phyloP scores from a whole-genome alignment of 768 basidiomycete species.

The Serendipita sp. region DNA sequence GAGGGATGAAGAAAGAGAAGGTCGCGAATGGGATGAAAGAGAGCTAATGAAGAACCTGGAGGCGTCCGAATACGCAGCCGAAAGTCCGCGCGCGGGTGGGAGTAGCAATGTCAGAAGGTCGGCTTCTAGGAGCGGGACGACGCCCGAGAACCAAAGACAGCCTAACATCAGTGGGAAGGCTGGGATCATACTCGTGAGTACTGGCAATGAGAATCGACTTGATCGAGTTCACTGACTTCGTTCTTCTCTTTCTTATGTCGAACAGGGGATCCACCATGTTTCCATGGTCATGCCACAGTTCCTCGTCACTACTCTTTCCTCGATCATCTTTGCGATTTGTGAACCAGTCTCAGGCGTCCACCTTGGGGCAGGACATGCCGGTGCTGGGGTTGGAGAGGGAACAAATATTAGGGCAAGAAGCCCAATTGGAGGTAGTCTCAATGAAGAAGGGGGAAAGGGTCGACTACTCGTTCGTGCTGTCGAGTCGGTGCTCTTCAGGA shows the following conservation, averaged over 20 bases:
- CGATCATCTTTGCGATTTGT: conserved; percentile 72
- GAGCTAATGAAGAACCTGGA: conserved; percentile 18
- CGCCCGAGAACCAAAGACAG: not conserved
- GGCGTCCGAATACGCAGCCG: conserved; percentile 6
- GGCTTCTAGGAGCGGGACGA: conserved; percentile 10
- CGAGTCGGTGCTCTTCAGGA: not conserved
- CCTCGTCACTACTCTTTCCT: conserved; percentile 70
- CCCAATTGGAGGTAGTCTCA: not conserved
- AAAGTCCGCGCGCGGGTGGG: not conserved
- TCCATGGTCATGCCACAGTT: conserved; percentile 92
- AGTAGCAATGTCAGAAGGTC: conserved; percentile 7
- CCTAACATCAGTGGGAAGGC: conserved; percentile 57
- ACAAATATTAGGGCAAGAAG: not conserved
- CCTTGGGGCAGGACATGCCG: conserved; percentile 7
- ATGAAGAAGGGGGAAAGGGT: not conserved
- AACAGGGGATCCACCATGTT: conserved; percentile 85
- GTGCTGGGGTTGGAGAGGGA: not conserved
- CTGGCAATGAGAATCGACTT: too few species aligned
- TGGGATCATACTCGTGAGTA: conserved; percentile 66
- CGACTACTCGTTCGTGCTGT: not conserved
- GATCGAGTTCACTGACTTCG: too few species aligned
- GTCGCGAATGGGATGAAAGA: conserved; percentile 11
- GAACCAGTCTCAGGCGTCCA: conserved; percentile 32
- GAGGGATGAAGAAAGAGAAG: conserved; percentile 6
- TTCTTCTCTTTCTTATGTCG: not conserved